phyloP scores from a whole-genome alignment of 129 eudicot genomes.

The Helianthus annuus region DNA sequence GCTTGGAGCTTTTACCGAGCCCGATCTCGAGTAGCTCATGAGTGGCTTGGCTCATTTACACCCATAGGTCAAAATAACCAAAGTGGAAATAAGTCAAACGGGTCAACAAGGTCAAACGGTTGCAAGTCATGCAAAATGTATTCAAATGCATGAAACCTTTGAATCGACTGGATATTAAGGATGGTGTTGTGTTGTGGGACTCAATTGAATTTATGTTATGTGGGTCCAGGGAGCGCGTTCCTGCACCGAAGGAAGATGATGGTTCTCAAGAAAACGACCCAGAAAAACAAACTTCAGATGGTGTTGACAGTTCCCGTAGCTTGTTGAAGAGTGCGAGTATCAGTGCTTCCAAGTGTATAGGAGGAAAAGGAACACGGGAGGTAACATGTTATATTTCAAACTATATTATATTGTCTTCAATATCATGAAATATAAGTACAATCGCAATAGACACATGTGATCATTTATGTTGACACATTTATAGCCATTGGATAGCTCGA shows the following conservation, averaged over 20 bases:
- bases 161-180: neutral
- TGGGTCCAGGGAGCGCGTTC: constrained; percentile 78
- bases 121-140: neutral
- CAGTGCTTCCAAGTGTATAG: constrained; percentile 90
- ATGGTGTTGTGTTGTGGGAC: neutral
- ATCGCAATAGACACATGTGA: neutral
- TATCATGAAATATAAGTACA: neutral
- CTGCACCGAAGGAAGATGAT: constrained; percentile 65
- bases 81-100: neutral
- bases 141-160: neutral
- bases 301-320: constrained; percentile 84
- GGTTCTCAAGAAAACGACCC: constrained; percentile 37
- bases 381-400: constrained; percentile 33
- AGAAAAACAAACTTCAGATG: constrained; percentile 53
- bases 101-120: neutral
- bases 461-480: constrained; percentile 1
- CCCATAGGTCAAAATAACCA: neutral
- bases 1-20: no score
- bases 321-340: constrained; percentile 96
- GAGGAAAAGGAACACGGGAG: constrained; percentile 56
- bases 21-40: no score
- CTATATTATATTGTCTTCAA: neutral
- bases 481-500: neutral
- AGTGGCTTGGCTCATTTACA: no score
- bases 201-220: constrained; percentile 10